Evolutionary conservation across 345 rosid genomes (phyloP).

Genomic region (Eucalyptus regnans): DNA sequence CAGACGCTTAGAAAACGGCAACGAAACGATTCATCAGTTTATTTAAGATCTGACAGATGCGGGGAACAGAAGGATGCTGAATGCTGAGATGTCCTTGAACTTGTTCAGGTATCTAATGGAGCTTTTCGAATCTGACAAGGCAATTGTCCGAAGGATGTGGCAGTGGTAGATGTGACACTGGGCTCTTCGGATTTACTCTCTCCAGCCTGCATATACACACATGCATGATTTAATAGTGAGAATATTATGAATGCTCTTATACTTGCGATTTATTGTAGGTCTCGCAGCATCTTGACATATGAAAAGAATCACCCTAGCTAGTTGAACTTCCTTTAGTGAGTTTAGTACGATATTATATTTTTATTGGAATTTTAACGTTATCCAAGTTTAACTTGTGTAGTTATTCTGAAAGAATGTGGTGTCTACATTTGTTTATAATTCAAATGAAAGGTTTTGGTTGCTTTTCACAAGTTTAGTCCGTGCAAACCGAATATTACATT

Average conservation of each 20-base stretch:
- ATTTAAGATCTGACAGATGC: neutral
- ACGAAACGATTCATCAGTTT: neutral
- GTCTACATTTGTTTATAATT: neutral
- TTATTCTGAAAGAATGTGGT: neutral
- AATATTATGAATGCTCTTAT: neutral
- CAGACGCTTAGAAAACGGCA: neutral
- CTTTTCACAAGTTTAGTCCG: neutral
- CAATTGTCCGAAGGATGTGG: conserved; percentile 12
- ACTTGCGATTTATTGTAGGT: neutral
- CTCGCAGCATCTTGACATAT: neutral
- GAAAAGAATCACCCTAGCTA: neutral
- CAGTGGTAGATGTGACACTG: neutral
- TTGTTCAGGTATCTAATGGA: neutral
- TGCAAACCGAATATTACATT: neutral
- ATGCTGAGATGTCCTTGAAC: neutral
- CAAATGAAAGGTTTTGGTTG: neutral
- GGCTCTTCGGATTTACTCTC: neutral
- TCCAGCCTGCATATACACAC: neutral
- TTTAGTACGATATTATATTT: too few relatives aligned
- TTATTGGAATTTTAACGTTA: neutral
- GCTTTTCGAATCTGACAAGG: conserved; percentile 1
- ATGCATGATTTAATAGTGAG: neutral
- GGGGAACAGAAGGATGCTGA: neutral
- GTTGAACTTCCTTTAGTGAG: neutral
- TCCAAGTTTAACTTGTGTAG: neutral